Base-by-base conservation (phyloP, 331 rosid genomes). In the Acacia concinna region DNA sequence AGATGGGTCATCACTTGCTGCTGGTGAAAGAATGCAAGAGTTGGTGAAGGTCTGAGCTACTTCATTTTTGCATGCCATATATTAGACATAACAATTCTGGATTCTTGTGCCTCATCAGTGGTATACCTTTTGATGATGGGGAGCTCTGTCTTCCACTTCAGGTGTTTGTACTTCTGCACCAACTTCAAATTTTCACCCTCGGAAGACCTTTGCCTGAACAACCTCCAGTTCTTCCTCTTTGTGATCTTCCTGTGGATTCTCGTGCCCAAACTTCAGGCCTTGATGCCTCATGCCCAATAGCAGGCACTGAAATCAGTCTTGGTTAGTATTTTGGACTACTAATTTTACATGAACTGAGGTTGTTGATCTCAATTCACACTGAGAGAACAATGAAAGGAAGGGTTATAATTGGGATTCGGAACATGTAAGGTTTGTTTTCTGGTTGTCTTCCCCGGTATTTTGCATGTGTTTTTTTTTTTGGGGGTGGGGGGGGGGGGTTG, bases 151-250 rank as follows among this genome's bases (percentile, higher is more conserved):
- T 79, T 43, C 64, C 75, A 64, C 76, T 52, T 72, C 74, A 94
- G 98, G 94, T 89, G 66, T 94, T 92, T 86, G 97, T 94, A 64
- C 92, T 94, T 69, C 88, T 87, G 65, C 91, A 94, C 84, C 97
- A 94, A 88, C 97, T 94, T 83, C 97, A 87, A 66, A 83, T 90
- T 68, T 92, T 94, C 84, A 84, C 94, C 74, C 87, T 85, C 18
- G 98, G 97, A 76, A 92, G 84, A 85, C 80, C 84, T 82, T 86
- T 92, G 84, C 91, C 88, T 8, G 98, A 94, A 74, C 89, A 89
- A 77, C 97, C 97, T 79, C 85, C 83, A 71, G 79, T 94, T 72
- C 76, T 59, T 67, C 86, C 92, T 79, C 85, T 90, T 23, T 85
- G 87, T 31, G 90, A 87, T 77, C 73, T 73, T 43, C 78, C 81